A percentile compares a stretch with the other conserved stretches of the same genome.
Conservation (phyloP, 1,284 basidiomycete genomes). For the Ustilago hordei region DNA sequence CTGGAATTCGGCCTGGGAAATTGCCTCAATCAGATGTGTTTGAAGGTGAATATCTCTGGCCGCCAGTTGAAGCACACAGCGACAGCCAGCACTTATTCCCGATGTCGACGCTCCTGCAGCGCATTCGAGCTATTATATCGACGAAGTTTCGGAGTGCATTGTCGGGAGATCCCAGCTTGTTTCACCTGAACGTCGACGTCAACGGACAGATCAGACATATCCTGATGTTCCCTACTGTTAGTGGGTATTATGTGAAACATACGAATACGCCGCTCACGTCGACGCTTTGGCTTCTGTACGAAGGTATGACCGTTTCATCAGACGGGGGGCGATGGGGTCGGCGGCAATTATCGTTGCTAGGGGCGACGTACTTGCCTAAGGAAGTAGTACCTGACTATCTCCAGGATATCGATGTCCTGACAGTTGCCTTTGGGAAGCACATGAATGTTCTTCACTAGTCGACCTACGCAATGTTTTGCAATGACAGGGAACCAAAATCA, state of each 20-base stretch:
- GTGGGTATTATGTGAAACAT: neutral
- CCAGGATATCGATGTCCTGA: neutral
- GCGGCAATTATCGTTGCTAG: neutral
- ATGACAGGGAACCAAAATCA: no score
- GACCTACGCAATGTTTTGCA: no score
- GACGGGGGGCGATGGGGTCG: neutral
- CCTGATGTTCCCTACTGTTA: neutral
- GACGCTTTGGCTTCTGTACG: constrained; percentile 13
- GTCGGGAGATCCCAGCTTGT: neutral
- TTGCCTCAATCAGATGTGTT: neutral
- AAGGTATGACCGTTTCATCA: neutral
- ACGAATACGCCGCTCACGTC: neutral
- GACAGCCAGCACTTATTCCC: neutral
- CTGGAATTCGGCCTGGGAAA: neutral
- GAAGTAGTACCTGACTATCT: neutral
- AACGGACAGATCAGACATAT: neutral
- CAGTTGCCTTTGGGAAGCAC: neutral
- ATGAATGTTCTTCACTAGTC: neutral
- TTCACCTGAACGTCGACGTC: neutral
- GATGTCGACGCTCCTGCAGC: neutral
- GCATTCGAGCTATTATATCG: neutral
- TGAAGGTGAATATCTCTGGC: constrained; percentile 25
- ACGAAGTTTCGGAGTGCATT: no score
- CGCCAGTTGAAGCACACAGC: neutral
- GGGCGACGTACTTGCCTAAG: constrained; percentile 3